These are phyloP conservation scores for Mycena galericulata DNA, from an alignment of 768 basidiomycete genomes.

Conservation along the genomic window DNA sequence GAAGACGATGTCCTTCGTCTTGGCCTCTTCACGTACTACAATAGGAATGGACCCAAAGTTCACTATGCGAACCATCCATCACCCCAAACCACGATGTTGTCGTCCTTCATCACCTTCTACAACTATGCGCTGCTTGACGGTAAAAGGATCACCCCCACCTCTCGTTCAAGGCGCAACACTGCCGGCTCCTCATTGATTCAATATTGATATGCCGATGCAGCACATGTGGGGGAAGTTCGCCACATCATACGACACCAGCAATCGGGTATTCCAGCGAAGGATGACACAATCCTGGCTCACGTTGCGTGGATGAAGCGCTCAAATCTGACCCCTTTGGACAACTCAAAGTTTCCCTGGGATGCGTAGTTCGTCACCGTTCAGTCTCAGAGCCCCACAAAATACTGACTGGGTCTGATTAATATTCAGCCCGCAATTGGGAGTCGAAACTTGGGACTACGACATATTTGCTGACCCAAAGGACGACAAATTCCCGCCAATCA, in stretches of 20 bases:
- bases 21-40: too few species aligned
- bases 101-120: neutral
- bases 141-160: neutral
- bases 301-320: neutral
- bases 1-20: too few species aligned
- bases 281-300: neutral
- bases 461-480: conserved; percentile 10
- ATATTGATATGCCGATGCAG: neutral
- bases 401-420: too few species aligned
- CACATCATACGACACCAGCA: neutral
- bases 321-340: neutral
- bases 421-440: conserved; percentile 37
- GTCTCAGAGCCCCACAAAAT: too few species aligned
- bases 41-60: too few species aligned
- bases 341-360: neutral
- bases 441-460: conserved; percentile 31
- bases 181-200: neutral
- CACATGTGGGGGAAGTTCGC: neutral
- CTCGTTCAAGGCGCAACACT: neutral
- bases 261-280: neutral
- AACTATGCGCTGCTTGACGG: neutral
- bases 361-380: neutral
- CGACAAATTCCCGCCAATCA: neutral
- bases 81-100: neutral
- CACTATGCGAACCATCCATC: too few species aligned